Evolutionary conservation across 208 protist species (phyloP), one percentile per base, ranked within the genome.

Genomic region (Crithidia bombi): DNA sequence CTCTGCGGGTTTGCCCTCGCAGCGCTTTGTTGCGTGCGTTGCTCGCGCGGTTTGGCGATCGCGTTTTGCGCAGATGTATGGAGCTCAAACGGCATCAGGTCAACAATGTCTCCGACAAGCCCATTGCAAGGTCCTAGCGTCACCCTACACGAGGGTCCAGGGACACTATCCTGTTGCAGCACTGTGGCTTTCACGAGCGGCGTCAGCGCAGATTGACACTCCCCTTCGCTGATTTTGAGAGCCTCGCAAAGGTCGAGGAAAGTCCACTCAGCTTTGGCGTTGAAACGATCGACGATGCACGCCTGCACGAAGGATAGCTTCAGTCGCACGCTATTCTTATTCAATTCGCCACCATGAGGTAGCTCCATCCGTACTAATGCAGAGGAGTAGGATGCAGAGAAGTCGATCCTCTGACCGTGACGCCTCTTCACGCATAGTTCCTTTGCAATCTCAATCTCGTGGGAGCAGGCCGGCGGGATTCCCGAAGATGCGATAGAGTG

Each of bases 221-320:
- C 74, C 0, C 17, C 55, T 12, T 65, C 57, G 6, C 64, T 30
- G 25, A 73, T 46, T 15, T 68, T 65, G n/a, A 79, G 70, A 39
- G 26, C 25, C 15, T 86, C 46, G 55, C 78, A 70, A 5, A 92
- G 46, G 14, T 69, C 79, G 32, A 23, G 30, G 38, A 86, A 14
- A 9, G 47, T 44, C 69, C 81, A 85, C 67, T 83, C 32, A 32
- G 56, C 26, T 36, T 68, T 71, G 33, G 25, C 7, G 65, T 92
- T 85, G 64, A 93, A 86, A 26, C 38, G 63, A n/a, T 86, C 63
- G 19, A 77, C 23, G n/a, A 84, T 67, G 49, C 69, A 65, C 46
- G 80, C 66, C 62, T 87, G 82, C 39, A 75, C 17, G 26, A 85
- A 72, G 1, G 74, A 82, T 0, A 87, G 61, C 57, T 67, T 69